phyloP scores from a whole-genome alignment of 208 protist species.

The Leishmania major region DNA sequence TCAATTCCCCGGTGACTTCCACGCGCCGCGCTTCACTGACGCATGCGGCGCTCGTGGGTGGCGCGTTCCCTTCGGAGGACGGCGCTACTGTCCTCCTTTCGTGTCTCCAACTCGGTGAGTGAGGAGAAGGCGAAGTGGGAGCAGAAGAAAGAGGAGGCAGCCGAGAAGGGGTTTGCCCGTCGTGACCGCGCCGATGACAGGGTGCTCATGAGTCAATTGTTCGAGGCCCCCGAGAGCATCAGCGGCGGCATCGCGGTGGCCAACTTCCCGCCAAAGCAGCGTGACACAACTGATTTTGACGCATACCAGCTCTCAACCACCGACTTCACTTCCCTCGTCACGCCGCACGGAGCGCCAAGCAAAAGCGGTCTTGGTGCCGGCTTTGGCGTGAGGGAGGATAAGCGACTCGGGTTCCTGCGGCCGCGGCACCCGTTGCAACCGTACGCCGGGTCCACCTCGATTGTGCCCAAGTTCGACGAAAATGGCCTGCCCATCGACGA shows the following conservation, averaged over 20 bases:
- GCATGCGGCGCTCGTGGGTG: constrained; percentile 16
- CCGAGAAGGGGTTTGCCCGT: constrained; percentile 55
- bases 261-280: constrained; percentile 62
- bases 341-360: constrained; percentile 47
- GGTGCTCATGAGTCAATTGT: constrained; percentile 61
- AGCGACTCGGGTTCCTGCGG: constrained; percentile 80
- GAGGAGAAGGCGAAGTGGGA: constrained; percentile 40
- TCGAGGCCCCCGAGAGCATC: constrained; percentile 39
- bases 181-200: constrained; percentile 56
- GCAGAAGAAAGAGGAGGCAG: constrained; percentile 54
- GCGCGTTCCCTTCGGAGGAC: neutral
- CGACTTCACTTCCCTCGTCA: constrained; percentile 82
- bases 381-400: constrained; percentile 82
- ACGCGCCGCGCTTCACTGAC: neutral
- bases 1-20: neutral
- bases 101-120: constrained; percentile 29
- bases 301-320: constrained; percentile 75
- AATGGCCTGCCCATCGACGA: constrained; percentile 78
- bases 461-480: constrained; percentile 66
- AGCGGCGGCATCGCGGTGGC: constrained; percentile 54
- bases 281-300: constrained; percentile 67
- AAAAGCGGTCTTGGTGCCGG: constrained; percentile 73
- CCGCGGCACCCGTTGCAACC: constrained; percentile 70
- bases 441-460: constrained; percentile 40
- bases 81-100: constrained; percentile 8